Conservation (phyloP, 2,329 filamentous ascomycete species). For the Colletotrichum sansevieriae region DNA sequence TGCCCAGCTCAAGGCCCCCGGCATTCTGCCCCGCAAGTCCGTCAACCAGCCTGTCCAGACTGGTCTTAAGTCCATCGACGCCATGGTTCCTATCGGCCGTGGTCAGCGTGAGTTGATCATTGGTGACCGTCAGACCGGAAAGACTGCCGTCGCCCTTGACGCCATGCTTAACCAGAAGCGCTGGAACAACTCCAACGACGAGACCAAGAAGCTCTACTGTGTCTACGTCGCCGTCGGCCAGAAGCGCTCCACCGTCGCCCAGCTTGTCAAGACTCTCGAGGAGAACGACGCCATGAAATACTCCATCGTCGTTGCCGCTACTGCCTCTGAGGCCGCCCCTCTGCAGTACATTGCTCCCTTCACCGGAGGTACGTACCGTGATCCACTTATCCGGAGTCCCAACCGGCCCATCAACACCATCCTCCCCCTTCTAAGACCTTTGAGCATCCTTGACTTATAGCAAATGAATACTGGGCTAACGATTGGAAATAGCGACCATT, state of each 20-base stretch:
- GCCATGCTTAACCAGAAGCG: conserved; percentile 99
- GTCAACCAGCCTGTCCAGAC: conserved; percentile 99
- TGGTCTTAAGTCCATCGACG: conserved; percentile 98
- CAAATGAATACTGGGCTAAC: conserved; percentile 2
- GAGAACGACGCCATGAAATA: conserved; percentile 99
- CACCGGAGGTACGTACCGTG: conserved; percentile 68
- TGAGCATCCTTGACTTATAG: neutral
- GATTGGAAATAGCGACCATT: conserved; percentile 51
- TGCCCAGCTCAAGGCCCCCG: conserved; percentile 98
- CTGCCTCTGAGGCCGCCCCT: conserved; percentile 95
- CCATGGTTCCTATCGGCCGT: conserved; percentile 99
- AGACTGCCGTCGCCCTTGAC: conserved; percentile 98
- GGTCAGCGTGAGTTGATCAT: conserved; percentile 99
- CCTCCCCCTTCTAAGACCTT: neutral
- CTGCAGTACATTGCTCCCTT: conserved; percentile 96
- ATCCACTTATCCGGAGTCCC: neutral
- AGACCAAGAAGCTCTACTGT: conserved; percentile 99
- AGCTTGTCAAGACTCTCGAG: conserved; percentile 99
- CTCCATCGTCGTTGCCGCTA: conserved; percentile 92
- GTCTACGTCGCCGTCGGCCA: conserved; percentile 99
- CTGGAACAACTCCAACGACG: conserved; percentile 90
- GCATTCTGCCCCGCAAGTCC: conserved; percentile 96
- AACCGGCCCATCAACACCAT: neutral
- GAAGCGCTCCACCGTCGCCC: conserved; percentile 99
- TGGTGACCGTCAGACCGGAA: conserved; percentile 99